Evolutionary conservation across 805 yeast genomes (phyloP).

Genomic region (Hanseniaspora jakobsenii): DNA sequence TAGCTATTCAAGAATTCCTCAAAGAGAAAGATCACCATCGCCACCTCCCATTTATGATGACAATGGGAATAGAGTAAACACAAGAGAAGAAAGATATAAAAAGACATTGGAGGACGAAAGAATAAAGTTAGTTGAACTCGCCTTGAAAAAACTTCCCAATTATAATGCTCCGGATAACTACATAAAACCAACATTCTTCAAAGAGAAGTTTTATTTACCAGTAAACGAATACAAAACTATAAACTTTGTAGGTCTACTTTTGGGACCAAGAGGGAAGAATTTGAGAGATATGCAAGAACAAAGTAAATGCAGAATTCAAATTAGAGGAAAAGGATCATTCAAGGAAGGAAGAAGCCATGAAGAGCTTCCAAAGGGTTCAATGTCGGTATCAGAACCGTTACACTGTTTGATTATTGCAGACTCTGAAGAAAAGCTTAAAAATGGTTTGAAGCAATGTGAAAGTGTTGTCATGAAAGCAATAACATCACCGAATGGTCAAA

Average conservation of each 20-base stretch:
- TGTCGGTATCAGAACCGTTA: constrained; percentile 63
- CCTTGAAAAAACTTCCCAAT: constrained; percentile 58
- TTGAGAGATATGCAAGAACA: constrained; percentile 65
- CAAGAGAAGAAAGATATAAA: constrained; percentile 57
- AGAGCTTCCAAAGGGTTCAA: constrained; percentile 37
- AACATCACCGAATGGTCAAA: constrained; percentile 82
- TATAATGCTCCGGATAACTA: constrained; percentile 74
- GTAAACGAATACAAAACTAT: constrained; percentile 78
- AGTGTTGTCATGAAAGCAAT: constrained; percentile 73
- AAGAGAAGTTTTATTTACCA: constrained; percentile 77
- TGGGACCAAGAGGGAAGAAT: constrained; percentile 95
- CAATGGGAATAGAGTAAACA: constrained; percentile 72
- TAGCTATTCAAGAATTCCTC: constrained; percentile 33
- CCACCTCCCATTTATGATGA: constrained; percentile 88
- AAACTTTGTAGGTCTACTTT: constrained; percentile 77
- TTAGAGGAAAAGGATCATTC: constrained; percentile 91
- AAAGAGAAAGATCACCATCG: constrained; percentile 55
- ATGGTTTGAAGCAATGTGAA: constrained; percentile 63
- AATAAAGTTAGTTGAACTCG: constrained; percentile 62
- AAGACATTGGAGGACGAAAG: constrained; percentile 65
- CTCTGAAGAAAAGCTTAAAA: constrained; percentile 58
- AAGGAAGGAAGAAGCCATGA: constrained; percentile 69
- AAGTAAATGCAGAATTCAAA: constrained; percentile 80
- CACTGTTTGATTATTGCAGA: constrained; percentile 85
- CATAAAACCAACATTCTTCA: constrained; percentile 53